Conservation (phyloP, 345 rosid species). For the Acer negundo region DNA sequence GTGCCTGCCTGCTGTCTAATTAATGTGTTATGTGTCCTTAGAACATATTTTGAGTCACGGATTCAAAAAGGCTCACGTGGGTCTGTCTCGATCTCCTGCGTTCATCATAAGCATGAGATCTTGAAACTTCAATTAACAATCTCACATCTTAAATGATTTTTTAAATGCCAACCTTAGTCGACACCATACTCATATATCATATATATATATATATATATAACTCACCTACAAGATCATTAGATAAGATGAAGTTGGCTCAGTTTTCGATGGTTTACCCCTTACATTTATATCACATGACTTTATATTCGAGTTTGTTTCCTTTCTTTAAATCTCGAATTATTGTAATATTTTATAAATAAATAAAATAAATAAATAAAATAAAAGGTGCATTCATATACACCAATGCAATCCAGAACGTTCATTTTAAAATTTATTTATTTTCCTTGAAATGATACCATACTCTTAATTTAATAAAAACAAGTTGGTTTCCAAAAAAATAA, state of each 20-base stretch:
- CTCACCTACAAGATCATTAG: no score
- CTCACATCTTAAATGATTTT: not conserved
- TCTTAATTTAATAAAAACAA: slow-evolving; percentile 12
- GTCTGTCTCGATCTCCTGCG: not conserved
- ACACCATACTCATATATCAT: not conserved
- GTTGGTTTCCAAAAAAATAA: not conserved
- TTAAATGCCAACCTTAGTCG: slow-evolving; percentile 20
- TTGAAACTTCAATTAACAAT: not conserved
- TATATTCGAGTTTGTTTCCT: no score
- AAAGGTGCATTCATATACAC: no score
- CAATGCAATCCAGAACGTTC: no score
- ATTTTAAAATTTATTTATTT: no score
- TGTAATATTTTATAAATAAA: no score
- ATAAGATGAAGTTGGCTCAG: no score
- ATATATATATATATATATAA: no score
- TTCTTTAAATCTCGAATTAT: no score
- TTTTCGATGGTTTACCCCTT: no score
- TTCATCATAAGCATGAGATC: slow-evolving; percentile 21
- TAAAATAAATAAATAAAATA: no score
- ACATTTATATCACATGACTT: rapidly evolving
- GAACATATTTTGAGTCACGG: not conserved
- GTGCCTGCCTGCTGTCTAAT: no score
- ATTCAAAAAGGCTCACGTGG: slow-evolving; percentile 15
- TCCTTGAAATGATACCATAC: not conserved
- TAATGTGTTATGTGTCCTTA: not conserved